Base-by-base conservation (phyloP, 176 grass and related monocot species). In the Poa pratensis region DNA sequence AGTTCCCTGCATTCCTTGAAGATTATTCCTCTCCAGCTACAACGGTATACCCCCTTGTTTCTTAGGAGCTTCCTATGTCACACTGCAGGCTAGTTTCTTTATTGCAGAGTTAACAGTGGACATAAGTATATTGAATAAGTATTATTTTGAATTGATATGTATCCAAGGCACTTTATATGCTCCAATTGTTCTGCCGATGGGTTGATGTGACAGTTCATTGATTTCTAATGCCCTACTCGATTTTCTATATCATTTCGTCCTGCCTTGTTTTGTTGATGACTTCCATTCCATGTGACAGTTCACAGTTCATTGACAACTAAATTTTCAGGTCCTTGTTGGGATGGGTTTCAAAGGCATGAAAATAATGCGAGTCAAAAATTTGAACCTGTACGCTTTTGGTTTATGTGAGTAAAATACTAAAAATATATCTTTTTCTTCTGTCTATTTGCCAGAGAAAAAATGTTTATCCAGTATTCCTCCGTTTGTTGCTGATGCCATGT, bases 301-400 rank as follows among this genome's bases (percentile, higher is more conserved):
- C 13, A 84, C 17, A 67, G 5, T 73, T 76, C 13, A 68, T 81
- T 80, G 48, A 67, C 35, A 80, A 59, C 82, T 61, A 65, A 86
- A 85, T 57, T 59, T 89, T 20, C 83, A 99, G 96, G 82, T 99
- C 40, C 96, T 99, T 89, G 91, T 99, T 23, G 96, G 93, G 28
- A 90, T 92, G 76, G 96, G 93, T 83, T 99, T 89, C 73, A 95
- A 91, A 89, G 88, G 86, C 63, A 89, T 99, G 84, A 92, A 82
- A 88, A 89, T 99, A 80, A 94, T 99, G 91, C 95, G 53, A 53
- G 63, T 99, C 12, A 99, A 96, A 78, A 89, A 91, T 81, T 70
- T 99, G 85, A 89, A 96, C 52, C 83, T 99, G 45, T 99, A 96
- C 10, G 96, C 96, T 82, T 99, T 99, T 86, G 96, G 96, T 82